Percentiles rank a stretch among this genome's conserved stretches.
These are phyloP conservation scores for Populus pruinosa DNA, from an alignment of 345 rosid genomes.

Conservation along the genomic window DNA sequence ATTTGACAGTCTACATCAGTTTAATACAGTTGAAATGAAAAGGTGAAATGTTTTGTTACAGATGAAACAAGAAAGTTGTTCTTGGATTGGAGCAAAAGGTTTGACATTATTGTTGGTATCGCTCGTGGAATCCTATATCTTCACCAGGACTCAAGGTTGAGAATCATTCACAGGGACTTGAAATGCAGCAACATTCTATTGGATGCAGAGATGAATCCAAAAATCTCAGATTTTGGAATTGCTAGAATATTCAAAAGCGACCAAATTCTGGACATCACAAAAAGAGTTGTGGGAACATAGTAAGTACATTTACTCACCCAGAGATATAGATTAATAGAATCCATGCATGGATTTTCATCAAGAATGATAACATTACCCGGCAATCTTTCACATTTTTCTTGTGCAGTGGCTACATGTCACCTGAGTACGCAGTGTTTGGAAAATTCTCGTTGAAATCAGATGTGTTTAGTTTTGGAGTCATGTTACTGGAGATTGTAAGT, in stretches of 20 bases:
- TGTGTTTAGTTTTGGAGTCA: conserved; percentile 24
- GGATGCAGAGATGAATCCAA: conserved; percentile 19
- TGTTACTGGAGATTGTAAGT: background rate
- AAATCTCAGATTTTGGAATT: conserved; percentile 24
- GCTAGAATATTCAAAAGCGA: background rate
- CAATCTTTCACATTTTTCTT: background rate
- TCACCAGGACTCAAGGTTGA: conserved; percentile 1
- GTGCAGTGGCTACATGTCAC: conserved; percentile 4
- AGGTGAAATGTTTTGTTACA: background rate
- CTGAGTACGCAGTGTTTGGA: conserved; percentile 18
- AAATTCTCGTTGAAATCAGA: conserved; percentile 22
- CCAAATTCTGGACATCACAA: conserved; percentile 10
- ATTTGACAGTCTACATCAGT: background rate
- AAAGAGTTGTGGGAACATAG: conserved; percentile 23
- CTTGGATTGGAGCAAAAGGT: conserved; percentile 14
- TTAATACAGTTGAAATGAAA: background rate
- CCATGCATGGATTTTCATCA: background rate
- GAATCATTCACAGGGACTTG: background rate
- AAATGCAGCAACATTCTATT: conserved; percentile 20
- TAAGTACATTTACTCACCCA: background rate
- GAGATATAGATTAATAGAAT: background rate
- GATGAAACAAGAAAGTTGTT: background rate
- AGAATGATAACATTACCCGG: background rate
- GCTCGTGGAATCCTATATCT: conserved; percentile 19
- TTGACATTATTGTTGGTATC: conserved; percentile 13